Base-by-base conservation (phyloP, 2,329 filamentous ascomycete genomes). In the Fusarium annulatum region DNA sequence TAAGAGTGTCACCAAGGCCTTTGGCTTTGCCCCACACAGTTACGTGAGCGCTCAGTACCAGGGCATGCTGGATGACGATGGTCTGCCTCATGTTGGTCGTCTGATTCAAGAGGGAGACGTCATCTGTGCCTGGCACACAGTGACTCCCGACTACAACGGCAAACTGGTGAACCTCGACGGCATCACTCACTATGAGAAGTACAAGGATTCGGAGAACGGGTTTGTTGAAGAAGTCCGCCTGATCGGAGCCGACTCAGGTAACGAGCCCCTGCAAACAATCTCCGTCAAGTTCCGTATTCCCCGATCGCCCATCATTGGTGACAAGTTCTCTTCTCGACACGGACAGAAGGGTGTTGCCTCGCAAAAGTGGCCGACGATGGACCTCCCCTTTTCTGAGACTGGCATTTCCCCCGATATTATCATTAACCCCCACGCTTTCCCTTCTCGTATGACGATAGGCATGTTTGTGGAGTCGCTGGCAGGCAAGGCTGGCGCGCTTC, bases 391-490 rank as follows among this genome's bases (percentile, higher is more conserved):
- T 84, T 95, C 94, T 6, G 96, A 99, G 85, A 94, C 93, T 10
- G 96, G 96, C 61, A 98, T 99, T 69, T 95, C 98, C 80, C 96
- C 96, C 15, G 96, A 99, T 83, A 88, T 97, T 78, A 99, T 99
- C 84, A 99, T 99, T 87, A 99, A 99, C 85, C 96, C 96, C 45
- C 96, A 99, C 88, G 96, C 96, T 80, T 99, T 99, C 88, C 96
- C 96, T 12, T 98, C 96, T 51, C 95, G 96, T 84, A 99, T 99
- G 96, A 99, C 96, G 26, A 99, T 99, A 80, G 96, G 96, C 80
- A 98, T 98, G 94, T 98, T 99, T 83, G 91, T 99, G 80, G 96
- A 99, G 86, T 98, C 95, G 9, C 88, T 99, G 59, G 96, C 96
- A 15, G 96, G 96, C 69, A 99, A 99, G 85, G 91, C 96, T 15